Conservation (phyloP, 768 basidiomycete genomes). For the Cubamyces lactineus region DNA sequence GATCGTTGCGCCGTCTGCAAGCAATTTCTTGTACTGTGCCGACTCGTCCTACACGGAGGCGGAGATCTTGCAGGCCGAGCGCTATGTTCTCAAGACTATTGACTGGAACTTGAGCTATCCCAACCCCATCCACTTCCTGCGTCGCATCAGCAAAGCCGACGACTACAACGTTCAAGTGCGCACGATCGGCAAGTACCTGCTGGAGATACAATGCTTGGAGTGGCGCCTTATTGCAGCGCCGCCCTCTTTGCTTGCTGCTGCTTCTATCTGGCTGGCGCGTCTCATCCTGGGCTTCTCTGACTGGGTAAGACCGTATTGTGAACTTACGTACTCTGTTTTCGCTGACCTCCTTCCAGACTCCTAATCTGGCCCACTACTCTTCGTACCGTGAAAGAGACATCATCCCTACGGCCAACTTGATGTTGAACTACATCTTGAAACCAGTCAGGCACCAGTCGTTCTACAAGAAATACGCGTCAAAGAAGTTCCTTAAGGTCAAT, state of each 20-base stretch:
- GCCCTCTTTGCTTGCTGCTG: constrained; percentile 82
- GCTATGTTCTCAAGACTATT: constrained; percentile 83
- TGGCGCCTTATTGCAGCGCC: constrained; percentile 72
- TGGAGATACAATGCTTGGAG: constrained; percentile 86
- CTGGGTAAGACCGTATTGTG: constrained; percentile 66
- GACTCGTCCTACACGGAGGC: constrained; percentile 76
- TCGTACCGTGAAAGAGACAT: constrained; percentile 81
- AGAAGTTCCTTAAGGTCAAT: constrained; percentile 80
- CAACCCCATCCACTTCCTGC: constrained; percentile 86
- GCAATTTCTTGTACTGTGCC: constrained; percentile 78
- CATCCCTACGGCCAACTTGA: constrained; percentile 79
- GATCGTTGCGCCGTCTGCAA: constrained; percentile 83
- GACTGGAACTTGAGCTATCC: constrained; percentile 88
- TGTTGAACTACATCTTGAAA: constrained; percentile 86
- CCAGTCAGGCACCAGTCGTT: constrained; percentile 75
- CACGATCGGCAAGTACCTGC: constrained; percentile 88
- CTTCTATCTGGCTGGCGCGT: constrained; percentile 85
- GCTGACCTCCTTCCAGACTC: constrained; percentile 53
- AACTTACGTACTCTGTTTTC: not conserved
- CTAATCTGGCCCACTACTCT: constrained; percentile 87
- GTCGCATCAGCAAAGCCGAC: constrained; percentile 92
- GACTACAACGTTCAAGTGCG: constrained; percentile 84
- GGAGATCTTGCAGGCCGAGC: constrained; percentile 88
- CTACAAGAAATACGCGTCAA: constrained; percentile 86
- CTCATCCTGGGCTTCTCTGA: constrained; percentile 75